These are phyloP conservation scores for Oryza longistaminata DNA, from an alignment of 176 grass and related monocot species.

Conservation along the genomic window DNA sequence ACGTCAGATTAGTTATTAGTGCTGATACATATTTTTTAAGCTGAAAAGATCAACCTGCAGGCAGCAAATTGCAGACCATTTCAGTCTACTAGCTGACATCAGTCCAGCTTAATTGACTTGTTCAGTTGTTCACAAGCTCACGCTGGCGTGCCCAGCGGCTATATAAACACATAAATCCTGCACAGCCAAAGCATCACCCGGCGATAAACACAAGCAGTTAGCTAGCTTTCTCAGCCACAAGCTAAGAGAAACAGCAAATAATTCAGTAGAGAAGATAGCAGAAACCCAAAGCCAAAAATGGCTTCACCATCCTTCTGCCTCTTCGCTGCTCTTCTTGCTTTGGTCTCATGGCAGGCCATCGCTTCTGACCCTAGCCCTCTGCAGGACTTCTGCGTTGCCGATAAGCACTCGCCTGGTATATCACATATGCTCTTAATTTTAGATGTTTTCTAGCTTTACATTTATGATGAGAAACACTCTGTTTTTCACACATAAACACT, in stretches of 20 bases:
- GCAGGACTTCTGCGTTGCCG: constrained; percentile 5
- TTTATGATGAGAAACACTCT: too few species aligned
- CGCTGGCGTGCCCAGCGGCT: background rate
- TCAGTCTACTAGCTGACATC: background rate
- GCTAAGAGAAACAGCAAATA: too few species aligned
- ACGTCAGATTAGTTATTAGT: background rate
- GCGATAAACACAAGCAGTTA: background rate
- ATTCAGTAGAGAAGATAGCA: too few species aligned
- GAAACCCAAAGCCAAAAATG: too few species aligned
- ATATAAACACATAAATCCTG: background rate
- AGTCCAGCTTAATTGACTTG: background rate
- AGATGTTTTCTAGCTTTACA: too few species aligned
- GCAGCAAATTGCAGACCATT: background rate
- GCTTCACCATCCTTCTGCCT: background rate
- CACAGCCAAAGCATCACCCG: background rate
- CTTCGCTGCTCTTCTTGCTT: background rate
- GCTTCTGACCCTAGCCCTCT: constrained; percentile 13
- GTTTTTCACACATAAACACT: too few species aligned
- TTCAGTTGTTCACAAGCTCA: background rate
- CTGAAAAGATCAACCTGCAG: background rate
- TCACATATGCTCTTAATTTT: too few species aligned
- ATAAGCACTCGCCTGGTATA: background rate
- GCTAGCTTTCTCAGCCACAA: background rate
- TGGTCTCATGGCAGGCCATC: background rate
- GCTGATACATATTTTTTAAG: background rate